phyloP scores from a whole-genome alignment of 2,329 filamentous ascomycete species.

The Orbilia javanica region DNA sequence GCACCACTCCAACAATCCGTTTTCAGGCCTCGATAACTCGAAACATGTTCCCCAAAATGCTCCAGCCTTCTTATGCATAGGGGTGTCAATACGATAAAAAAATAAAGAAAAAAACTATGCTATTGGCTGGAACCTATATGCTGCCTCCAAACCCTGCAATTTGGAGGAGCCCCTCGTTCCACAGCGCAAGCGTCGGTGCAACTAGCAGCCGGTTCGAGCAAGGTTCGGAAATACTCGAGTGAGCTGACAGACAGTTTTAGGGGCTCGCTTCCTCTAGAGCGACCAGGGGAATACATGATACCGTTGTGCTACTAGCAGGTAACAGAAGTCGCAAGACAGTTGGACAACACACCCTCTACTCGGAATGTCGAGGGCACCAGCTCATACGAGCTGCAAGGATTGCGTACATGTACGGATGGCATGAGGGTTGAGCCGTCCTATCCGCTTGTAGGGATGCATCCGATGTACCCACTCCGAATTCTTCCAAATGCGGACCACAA shows the following conservation, averaged over 20 bases:
- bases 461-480: slow-evolving; percentile 9
- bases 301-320: background rate
- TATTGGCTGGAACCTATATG: slow-evolving; percentile 3
- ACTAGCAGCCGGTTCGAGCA: background rate
- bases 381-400: slow-evolving; percentile 22
- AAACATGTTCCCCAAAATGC: background rate
- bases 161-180: slow-evolving; percentile 21
- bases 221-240: background rate
- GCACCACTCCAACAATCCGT: background rate
- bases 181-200: background rate
- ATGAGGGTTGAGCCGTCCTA: slow-evolving; percentile 6
- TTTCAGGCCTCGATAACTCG: background rate
- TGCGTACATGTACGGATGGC: slow-evolving; percentile 15
- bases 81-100: background rate
- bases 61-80: background rate
- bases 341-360: slow-evolving; percentile 21
- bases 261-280: background rate
- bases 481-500: background rate
- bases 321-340: slow-evolving; percentile 10
- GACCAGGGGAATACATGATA: slow-evolving; percentile 1
- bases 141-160: background rate
- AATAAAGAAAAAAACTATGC: background rate
- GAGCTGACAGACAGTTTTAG: slow-evolving; percentile 8
- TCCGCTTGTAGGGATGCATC: slow-evolving; percentile 4
- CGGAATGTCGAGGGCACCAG: background rate